Conservation (phyloP, 768 basidiomycete species). For the Boletus coccyginus region DNA sequence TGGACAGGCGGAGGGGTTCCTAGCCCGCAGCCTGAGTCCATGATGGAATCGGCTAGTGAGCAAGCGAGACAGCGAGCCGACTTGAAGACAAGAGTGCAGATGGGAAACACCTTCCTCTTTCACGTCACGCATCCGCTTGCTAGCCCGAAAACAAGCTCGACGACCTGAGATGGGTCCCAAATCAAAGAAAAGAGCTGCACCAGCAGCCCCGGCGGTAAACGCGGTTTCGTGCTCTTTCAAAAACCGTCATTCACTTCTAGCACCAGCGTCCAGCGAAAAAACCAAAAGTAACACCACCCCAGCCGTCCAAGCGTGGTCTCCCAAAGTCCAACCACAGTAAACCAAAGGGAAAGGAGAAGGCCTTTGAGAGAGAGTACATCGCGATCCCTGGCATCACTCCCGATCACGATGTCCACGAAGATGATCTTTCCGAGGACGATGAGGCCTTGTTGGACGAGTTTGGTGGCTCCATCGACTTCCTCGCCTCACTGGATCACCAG, state of each 20-base stretch:
- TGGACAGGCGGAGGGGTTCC: conserved; percentile 59
- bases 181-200: conserved; percentile 34
- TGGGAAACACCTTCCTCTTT: conserved; percentile 26
- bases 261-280: conserved; percentile 52
- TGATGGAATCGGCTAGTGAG: background rate
- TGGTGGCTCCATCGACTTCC: conserved; percentile 60
- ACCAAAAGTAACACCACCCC: conserved; percentile 47
- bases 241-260: background rate
- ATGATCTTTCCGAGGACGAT: conserved; percentile 67
- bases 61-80: background rate
- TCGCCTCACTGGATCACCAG: conserved; percentile 68
- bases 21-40: conserved; percentile 22
- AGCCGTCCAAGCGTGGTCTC: background rate
- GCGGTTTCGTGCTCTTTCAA: background rate
- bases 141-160: background rate
- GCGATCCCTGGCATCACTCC: conserved; percentile 48
- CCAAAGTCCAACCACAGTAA: conserved; percentile 28
- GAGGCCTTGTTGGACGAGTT: conserved; percentile 64
- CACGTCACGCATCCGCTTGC: background rate
- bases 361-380: conserved; percentile 56
- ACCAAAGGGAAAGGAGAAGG: conserved; percentile 55
- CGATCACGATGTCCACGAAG: conserved; percentile 21
- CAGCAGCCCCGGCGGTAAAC: conserved; percentile 28
- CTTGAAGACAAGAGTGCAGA: background rate
- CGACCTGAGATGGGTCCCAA: conserved; percentile 26